Evolutionary conservation across 2,329 filamentous ascomycete species (phyloP).

Genomic region (Aureobasidium mangrovei): DNA sequence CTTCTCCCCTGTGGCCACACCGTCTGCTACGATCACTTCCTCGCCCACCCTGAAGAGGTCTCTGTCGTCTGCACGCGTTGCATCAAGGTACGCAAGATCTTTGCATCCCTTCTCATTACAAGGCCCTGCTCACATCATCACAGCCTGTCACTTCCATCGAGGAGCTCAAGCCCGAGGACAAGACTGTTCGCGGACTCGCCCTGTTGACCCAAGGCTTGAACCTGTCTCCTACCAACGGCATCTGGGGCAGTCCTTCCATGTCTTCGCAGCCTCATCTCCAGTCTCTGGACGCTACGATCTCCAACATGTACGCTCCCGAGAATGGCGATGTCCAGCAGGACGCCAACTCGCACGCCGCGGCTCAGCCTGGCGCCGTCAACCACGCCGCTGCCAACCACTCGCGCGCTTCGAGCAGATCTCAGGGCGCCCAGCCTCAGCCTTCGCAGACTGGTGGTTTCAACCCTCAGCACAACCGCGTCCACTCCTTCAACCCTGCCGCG

Average conservation of each 20-base stretch:
- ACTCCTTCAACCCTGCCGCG: neutral
- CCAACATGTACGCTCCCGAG: neutral
- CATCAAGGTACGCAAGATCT: neutral
- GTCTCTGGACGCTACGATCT: neutral
- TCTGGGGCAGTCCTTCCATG: neutral
- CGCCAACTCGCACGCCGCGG: neutral
- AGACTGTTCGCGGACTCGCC: neutral
- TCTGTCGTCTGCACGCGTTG: conserved; percentile 5
- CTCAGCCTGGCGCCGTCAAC: neutral
- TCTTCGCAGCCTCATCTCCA: neutral
- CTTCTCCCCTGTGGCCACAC: conserved; percentile 14
- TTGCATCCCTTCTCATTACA: neutral
- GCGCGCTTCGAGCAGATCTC: neutral
- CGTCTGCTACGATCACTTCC: conserved; percentile 15
- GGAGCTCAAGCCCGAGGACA: neutral
- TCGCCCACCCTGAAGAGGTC: neutral
- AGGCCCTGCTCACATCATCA: neutral
- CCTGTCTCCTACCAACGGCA: neutral
- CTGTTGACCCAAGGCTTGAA: neutral
- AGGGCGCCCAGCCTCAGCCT: neutral
- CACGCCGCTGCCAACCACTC: neutral
- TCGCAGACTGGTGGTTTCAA: neutral
- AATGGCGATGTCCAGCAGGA: too few relatives aligned
- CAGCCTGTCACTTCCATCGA: neutral
- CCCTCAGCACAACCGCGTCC: neutral